Percentiles rank a stretch among this genome's conserved stretches.
Evolutionary conservation across 345 rosid genomes (phyloP).

Genomic region (Acer saccharum): DNA sequence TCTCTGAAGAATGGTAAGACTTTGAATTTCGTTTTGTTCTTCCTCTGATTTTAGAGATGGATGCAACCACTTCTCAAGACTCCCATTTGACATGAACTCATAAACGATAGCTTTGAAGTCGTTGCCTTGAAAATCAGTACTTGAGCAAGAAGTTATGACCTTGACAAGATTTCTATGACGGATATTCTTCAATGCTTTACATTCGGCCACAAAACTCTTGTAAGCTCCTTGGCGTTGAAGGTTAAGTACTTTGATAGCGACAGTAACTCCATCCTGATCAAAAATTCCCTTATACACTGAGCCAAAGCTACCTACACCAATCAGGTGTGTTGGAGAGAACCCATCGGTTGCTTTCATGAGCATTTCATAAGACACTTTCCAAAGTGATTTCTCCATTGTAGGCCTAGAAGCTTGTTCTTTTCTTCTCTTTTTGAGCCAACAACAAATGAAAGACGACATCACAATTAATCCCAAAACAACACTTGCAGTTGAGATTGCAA

Average conservation of each 20-base stretch:
- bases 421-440: not conserved
- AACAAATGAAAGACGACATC: not conserved
- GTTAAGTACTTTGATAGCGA: not conserved
- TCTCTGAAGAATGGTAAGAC: slow-evolving; percentile 5
- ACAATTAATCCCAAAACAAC: not conserved
- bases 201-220: slow-evolving; percentile 28
- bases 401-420: not conserved
- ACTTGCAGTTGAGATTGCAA: not conserved
- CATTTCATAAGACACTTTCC: slow-evolving; percentile 19
- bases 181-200: slow-evolving; percentile 15
- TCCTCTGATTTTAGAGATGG: not conserved
- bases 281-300: slow-evolving; percentile 23
- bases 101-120: slow-evolving; percentile 28
- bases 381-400: not conserved
- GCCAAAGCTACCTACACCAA: slow-evolving; percentile 24
- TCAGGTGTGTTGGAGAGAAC: slow-evolving; percentile 16
- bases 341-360: slow-evolving; percentile 17
- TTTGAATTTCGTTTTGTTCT: not conserved
- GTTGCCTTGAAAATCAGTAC: slow-evolving; percentile 19
- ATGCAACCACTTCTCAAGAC: slow-evolving; percentile 28
- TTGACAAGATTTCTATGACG: slow-evolving; percentile 22
- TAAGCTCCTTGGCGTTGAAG: not conserved
- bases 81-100: slow-evolving; percentile 27
- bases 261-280: not conserved
- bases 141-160: slow-evolving; percentile 20